Percentiles rank a stretch among this genome's conserved stretches.
Conservation (phyloP, 177 flowering plant genomes). For the Telopea speciosissima region DNA sequence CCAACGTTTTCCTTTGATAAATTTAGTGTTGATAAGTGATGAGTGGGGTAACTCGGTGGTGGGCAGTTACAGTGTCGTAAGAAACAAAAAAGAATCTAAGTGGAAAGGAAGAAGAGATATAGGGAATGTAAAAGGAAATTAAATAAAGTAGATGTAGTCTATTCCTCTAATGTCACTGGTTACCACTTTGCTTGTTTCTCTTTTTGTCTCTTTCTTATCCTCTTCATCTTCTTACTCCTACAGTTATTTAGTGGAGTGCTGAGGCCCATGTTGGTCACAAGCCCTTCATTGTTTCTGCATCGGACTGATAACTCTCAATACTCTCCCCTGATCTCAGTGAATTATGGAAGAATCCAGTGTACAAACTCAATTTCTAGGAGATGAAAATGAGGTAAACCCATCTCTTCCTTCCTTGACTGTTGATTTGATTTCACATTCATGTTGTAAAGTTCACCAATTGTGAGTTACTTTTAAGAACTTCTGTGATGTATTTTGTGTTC, state of each 20-base stretch:
- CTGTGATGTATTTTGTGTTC: constrained; percentile 10
- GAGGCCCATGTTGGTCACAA: constrained; percentile 18
- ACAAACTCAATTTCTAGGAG: constrained; percentile 21
- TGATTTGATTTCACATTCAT: constrained; percentile 3
- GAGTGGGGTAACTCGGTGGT: background rate
- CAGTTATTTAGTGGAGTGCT: constrained; percentile 18
- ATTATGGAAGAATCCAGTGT: constrained; percentile 37
- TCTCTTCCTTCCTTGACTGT: constrained; percentile 11
- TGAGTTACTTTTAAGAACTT: background rate
- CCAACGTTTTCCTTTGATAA: background rate
- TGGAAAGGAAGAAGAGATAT: background rate
- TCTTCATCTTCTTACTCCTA: constrained; percentile 19
- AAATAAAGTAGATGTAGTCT: constrained; percentile 25
- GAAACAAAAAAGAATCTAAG: background rate
- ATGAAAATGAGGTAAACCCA: constrained; percentile 36
- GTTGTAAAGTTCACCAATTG: constrained; percentile 8
- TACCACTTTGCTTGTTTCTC: background rate
- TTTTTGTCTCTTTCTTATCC: background rate
- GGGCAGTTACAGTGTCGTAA: background rate
- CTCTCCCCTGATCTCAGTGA: constrained; percentile 9
- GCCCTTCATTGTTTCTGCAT: constrained; percentile 8
- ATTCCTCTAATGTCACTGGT: constrained; percentile 7
- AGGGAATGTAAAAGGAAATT: background rate
- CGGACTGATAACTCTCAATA: constrained; percentile 16
- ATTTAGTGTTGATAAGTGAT: background rate